These are phyloP conservation scores for Protomyces lactucae-debilis DNA, from an alignment of 1,139 yeast genomes.

Conservation along the genomic window DNA sequence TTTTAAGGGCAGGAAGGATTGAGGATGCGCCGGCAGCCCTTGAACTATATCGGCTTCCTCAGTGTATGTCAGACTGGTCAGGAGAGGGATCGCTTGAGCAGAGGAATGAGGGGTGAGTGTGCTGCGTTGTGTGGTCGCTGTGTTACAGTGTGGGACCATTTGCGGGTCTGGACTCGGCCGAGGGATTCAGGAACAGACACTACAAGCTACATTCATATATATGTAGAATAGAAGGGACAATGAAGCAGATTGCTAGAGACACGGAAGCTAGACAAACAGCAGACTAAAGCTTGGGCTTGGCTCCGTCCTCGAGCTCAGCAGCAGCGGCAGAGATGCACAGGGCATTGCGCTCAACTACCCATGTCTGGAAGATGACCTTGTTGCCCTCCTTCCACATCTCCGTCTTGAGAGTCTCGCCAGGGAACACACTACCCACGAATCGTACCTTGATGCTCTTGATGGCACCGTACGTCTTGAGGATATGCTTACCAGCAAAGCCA, in stretches of 20 bases:
- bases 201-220: neutral
- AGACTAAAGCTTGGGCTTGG: slow-evolving; percentile 1
- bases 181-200: too few relatives aligned
- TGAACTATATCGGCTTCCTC: too few relatives aligned
- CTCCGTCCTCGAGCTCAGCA: slow-evolving; percentile 49
- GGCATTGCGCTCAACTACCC: slow-evolving; percentile 71
- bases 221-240: neutral
- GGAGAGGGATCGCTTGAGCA: too few relatives aligned
- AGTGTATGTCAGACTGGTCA: too few relatives aligned
- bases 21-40: too few relatives aligned
- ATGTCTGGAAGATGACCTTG: slow-evolving; percentile 73
- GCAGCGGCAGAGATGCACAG: slow-evolving; percentile 88
- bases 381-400: slow-evolving; percentile 74
- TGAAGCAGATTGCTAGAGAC: too few relatives aligned
- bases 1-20: too few relatives aligned
- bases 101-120: too few relatives aligned
- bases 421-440: slow-evolving; percentile 87
- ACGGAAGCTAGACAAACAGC: too few relatives aligned
- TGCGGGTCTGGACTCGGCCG: too few relatives aligned
- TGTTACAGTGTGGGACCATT: too few relatives aligned
- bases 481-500: slow-evolving; percentile 73
- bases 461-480: slow-evolving; percentile 74
- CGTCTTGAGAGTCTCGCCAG: slow-evolving; percentile 87
- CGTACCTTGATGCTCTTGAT: slow-evolving; percentile 85
- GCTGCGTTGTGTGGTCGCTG: too few relatives aligned